Conservation (phyloP, 805 yeast genomes). For the Peterozyma toletana region DNA sequence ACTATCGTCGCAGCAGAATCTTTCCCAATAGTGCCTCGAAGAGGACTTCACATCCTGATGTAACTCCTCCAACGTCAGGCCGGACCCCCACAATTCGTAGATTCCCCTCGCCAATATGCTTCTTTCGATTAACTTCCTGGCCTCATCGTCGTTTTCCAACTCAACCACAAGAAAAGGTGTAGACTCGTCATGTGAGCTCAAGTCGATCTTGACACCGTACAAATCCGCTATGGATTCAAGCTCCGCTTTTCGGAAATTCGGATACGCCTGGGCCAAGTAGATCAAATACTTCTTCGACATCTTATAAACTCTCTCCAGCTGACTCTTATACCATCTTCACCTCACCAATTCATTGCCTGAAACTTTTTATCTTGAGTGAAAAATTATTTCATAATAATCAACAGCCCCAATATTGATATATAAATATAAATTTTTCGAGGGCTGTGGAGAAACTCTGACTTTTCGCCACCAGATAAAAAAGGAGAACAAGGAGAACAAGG, state of each 20-base stretch:
- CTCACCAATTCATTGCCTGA: too few species aligned
- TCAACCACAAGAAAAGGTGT: slow-evolving; percentile 70
- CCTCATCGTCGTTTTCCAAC: slow-evolving; percentile 61
- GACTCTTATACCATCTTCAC: too few species aligned
- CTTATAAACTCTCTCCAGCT: background rate
- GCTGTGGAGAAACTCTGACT: too few species aligned
- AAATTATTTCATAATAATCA: too few species aligned
- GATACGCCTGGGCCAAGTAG: slow-evolving; percentile 81
- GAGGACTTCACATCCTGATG: slow-evolving; percentile 43
- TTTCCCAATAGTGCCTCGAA: slow-evolving; percentile 18
- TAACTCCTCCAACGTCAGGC: slow-evolving; percentile 43
- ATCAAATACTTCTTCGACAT: slow-evolving; percentile 58
- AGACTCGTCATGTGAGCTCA: slow-evolving; percentile 46
- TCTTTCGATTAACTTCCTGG: slow-evolving; percentile 53
- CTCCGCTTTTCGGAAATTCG: slow-evolving; percentile 74
- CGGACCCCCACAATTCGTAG: slow-evolving; percentile 83
- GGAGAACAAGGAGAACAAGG: too few species aligned
- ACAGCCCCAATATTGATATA: too few species aligned
- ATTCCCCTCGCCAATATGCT: slow-evolving; percentile 68
- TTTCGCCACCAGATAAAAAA: too few species aligned
- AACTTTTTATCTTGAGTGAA: too few species aligned
- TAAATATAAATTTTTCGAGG: too few species aligned
- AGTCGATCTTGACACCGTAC: slow-evolving; percentile 47
- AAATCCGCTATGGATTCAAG: slow-evolving; percentile 76
- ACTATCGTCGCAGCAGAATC: slow-evolving; percentile 24